Evolutionary conservation across 306 rosid genomes (phyloP).

Genomic region (Ziziphus jujuba): DNA sequence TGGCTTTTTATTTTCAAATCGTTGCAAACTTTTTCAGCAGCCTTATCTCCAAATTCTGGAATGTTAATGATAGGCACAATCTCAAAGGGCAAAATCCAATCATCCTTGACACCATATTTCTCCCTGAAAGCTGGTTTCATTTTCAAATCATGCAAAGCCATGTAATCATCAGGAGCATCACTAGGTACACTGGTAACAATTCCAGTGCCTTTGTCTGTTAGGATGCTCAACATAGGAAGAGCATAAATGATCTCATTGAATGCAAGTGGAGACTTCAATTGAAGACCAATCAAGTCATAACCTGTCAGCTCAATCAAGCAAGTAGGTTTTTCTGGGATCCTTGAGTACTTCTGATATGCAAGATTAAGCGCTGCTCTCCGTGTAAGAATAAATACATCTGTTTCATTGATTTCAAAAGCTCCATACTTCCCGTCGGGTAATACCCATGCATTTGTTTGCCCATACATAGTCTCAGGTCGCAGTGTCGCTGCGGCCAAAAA

Average conservation of each 20-base stretch:
- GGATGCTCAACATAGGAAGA: conserved; percentile 90
- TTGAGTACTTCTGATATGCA: conserved; percentile 76
- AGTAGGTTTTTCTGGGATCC: conserved; percentile 66
- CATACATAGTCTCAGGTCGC: conserved; percentile 98
- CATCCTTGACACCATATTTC: conserved; percentile 82
- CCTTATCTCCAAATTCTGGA: conserved; percentile 73
- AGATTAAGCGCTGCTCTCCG: conserved; percentile 85
- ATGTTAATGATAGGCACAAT: conserved; percentile 78
- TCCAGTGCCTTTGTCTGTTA: conserved; percentile 95
- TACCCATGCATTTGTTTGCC: conserved; percentile 98
- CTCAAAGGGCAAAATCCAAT: conserved; percentile 85
- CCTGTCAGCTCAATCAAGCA: conserved; percentile 80
- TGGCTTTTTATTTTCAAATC: conserved; percentile 84
- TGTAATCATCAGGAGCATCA: conserved; percentile 96
- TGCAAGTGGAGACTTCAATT: conserved; percentile 78
- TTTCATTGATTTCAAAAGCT: conserved; percentile 79
- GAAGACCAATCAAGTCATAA: conserved; percentile 86
- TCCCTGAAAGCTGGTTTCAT: conserved; percentile 70
- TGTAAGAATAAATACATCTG: conserved; percentile 66
- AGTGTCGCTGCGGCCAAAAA: conserved; percentile 87
- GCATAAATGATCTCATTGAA: conserved; percentile 71
- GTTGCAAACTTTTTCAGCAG: conserved; percentile 80
- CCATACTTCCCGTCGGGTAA: conserved; percentile 93
- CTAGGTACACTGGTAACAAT: conserved; percentile 95
- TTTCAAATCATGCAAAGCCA: conserved; percentile 87